Percentiles rank a stretch among this genome's conserved stretches.
Evolutionary conservation across 2,329 filamentous ascomycete species (phyloP).

Genomic region (Pseudogymnoascus sp.): DNA sequence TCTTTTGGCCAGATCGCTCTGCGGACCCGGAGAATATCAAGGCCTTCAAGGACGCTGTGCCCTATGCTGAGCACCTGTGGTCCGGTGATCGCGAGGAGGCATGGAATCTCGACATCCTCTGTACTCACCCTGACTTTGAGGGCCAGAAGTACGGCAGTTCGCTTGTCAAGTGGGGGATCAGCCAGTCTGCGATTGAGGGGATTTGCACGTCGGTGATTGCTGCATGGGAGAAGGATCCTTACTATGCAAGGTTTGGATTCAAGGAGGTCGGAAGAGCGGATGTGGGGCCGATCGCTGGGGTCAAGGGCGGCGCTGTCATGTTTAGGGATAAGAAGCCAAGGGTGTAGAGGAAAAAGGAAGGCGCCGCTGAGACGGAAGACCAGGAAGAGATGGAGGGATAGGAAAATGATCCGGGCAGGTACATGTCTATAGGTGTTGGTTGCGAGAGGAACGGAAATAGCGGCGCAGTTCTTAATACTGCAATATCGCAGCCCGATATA

Average conservation of each 20-base stretch:
- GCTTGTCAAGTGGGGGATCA: constrained; percentile 37
- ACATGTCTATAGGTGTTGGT: background rate
- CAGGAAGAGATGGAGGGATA: background rate
- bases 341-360: background rate
- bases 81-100: constrained; percentile 26
- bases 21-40: constrained; percentile 18
- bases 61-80: constrained; percentile 26
- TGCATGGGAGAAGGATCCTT: constrained; percentile 33
- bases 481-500: background rate
- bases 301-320: constrained; percentile 29
- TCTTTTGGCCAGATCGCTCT: constrained; percentile 22
- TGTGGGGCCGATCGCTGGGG: constrained; percentile 27
- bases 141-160: constrained; percentile 31
- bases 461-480: background rate
- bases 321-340: constrained; percentile 20
- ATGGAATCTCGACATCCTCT: constrained; percentile 34
- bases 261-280: constrained; percentile 29
- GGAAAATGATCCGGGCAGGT: background rate
- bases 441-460: background rate
- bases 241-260: constrained; percentile 31
- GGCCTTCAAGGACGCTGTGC: constrained; percentile 20
- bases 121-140: constrained; percentile 35
- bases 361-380: background rate
- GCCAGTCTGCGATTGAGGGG: constrained; percentile 30
- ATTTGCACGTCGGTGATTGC: constrained; percentile 35